These are phyloP conservation scores for Cymbidium sinense DNA, from an alignment of 106 monocot genomes.

Conservation along the genomic window DNA sequence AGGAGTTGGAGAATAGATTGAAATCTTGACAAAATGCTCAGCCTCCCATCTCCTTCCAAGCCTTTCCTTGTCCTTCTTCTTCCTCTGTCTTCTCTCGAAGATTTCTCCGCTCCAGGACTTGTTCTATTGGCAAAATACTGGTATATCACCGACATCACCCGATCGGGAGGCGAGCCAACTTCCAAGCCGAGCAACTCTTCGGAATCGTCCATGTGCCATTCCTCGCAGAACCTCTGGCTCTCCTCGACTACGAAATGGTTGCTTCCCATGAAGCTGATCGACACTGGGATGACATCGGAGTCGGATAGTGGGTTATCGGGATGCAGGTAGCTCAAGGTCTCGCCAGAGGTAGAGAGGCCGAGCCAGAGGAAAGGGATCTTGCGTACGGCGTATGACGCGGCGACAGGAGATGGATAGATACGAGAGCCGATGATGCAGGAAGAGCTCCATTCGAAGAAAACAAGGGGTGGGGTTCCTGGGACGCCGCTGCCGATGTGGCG, in stretches of 20 bases:
- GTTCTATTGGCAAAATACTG: constrained; percentile 83
- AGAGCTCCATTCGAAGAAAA: constrained; percentile 71
- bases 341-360: constrained; percentile 37
- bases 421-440: constrained; percentile 49
- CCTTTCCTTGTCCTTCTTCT: constrained; percentile 47
- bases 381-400: constrained; percentile 32
- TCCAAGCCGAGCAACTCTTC: constrained; percentile 24
- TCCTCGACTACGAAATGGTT: constrained; percentile 79
- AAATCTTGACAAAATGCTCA: constrained; percentile 80
- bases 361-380: constrained; percentile 67
- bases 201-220: neutral
- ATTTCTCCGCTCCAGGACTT: constrained; percentile 57
- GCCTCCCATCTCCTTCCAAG: constrained; percentile 34
- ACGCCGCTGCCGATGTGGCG: constrained; percentile 40
- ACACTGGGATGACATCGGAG: constrained; percentile 44
- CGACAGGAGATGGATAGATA: constrained; percentile 39
- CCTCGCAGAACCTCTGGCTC: constrained; percentile 9
- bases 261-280: constrained; percentile 54
- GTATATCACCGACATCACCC: constrained; percentile 66
- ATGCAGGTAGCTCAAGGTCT: constrained; percentile 28
- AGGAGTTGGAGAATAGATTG: constrained; percentile 39
- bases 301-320: constrained; percentile 8
- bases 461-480: constrained; percentile 24
- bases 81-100: constrained; percentile 62
- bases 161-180: constrained; percentile 57